A percentile compares a stretch with the other conserved stretches of the same genome.
phyloP scores from a whole-genome alignment of 2,329 filamentous ascomycete genomes.

The Bipolaris victoriae region DNA sequence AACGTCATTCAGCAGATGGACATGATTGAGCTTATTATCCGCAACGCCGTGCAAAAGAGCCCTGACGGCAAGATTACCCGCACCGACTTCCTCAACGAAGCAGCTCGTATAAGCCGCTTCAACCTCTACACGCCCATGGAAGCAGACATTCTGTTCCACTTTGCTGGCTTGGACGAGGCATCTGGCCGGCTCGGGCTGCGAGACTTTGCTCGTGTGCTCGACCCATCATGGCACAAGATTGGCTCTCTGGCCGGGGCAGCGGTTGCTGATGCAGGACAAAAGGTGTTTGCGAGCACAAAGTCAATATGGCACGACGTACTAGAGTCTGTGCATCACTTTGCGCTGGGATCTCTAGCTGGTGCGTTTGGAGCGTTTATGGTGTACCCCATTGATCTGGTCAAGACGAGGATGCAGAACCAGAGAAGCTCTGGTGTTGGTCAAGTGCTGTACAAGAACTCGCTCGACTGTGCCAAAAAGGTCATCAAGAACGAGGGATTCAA shows the following conservation, averaged over 20 bases:
- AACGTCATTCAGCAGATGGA: slow-evolving; percentile 99
- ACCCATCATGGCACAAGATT: slow-evolving; percentile 83
- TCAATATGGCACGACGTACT: slow-evolving; percentile 68
- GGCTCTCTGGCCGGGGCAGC: slow-evolving; percentile 59
- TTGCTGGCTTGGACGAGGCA: slow-evolving; percentile 88
- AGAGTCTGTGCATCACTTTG: slow-evolving; percentile 89
- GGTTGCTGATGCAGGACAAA: slow-evolving; percentile 55
- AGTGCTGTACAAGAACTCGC: slow-evolving; percentile 92
- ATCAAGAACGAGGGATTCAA: slow-evolving; percentile 87
- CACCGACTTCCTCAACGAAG: slow-evolving; percentile 93
- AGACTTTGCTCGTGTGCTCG: slow-evolving; percentile 94
- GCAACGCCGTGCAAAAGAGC: slow-evolving; percentile 83
- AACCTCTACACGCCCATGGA: slow-evolving; percentile 98
- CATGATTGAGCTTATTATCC: slow-evolving; percentile 89
- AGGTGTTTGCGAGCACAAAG: slow-evolving; percentile 62
- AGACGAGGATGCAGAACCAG: slow-evolving; percentile 99
- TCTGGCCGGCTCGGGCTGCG: slow-evolving; percentile 80
- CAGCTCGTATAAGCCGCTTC: slow-evolving; percentile 87
- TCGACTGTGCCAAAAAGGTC: slow-evolving; percentile 94
- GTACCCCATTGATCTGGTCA: slow-evolving; percentile 97
- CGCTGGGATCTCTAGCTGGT: slow-evolving; percentile 84
- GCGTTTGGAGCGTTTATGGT: slow-evolving; percentile 99
- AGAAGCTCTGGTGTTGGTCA: slow-evolving; percentile 78
- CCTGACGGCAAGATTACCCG: slow-evolving; percentile 90
- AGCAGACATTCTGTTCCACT: slow-evolving; percentile 97